phyloP scores from a whole-genome alignment of 1,284 basidiomycete genomes.

The Mycosarcoma maydis region DNA sequence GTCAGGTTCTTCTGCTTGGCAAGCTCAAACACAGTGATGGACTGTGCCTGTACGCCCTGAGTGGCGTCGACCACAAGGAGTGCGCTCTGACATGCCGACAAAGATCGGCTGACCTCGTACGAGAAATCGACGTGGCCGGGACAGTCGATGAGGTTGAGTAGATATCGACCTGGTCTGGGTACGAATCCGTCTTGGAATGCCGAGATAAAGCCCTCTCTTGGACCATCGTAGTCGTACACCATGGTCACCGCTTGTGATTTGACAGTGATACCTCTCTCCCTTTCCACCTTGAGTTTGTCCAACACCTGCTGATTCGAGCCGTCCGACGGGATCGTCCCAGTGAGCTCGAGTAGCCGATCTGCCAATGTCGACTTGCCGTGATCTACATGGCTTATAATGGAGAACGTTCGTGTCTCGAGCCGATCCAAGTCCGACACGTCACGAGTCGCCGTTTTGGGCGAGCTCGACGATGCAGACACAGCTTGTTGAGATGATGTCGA shows the following conservation, averaged over 20 bases:
- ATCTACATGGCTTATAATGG: constrained; percentile 66
- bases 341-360: constrained; percentile 65
- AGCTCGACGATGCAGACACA: neutral
- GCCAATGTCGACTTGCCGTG: constrained; percentile 67
- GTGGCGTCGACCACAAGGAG: constrained; percentile 90
- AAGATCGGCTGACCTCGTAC: constrained; percentile 89
- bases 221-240: constrained; percentile 55
- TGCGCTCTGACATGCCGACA: constrained; percentile 93
- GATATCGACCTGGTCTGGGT: constrained; percentile 52
- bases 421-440: constrained; percentile 41
- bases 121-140: constrained; percentile 71
- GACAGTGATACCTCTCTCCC: constrained; percentile 93
- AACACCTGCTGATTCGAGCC: constrained; percentile 63
- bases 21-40: constrained; percentile 91
- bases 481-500: neutral
- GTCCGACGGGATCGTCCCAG: constrained; percentile 62
- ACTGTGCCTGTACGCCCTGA: constrained; percentile 97
- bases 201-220: constrained; percentile 25
- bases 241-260: constrained; percentile 67
- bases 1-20: constrained; percentile 78
- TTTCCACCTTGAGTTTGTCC: constrained; percentile 83
- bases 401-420: constrained; percentile 60
- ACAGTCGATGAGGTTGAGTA: constrained; percentile 96
- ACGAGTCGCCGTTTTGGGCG: constrained; percentile 1
- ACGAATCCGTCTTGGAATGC: constrained; percentile 45